Base-by-base conservation (phyloP, 2,329 filamentous ascomycete species). In the Fusarium marasasianum region DNA sequence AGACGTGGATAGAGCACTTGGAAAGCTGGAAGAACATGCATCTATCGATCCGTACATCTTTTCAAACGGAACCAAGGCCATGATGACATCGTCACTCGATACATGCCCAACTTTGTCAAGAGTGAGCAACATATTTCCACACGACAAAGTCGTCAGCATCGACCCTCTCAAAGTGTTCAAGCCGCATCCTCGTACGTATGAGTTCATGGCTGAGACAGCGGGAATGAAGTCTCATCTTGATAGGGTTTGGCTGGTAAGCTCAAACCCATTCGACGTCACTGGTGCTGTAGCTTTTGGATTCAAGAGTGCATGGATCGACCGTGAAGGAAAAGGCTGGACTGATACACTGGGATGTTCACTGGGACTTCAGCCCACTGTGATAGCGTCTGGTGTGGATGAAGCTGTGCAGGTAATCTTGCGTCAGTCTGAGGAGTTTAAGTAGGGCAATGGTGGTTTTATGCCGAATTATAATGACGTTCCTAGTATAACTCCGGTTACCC, bases 211-310 rank as follows among this genome's bases (percentile, higher is more conserved):
- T 3, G 73, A 85, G 71, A 83, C 84, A 41, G 84, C 86, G 5
- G 87, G 87, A 7, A 87, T 87, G 75, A 74, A 82, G 44, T 82
- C 80, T 2, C 76, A 85, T 24, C 83, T 86, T 72, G 82, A 79
- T 3, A 83, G 87, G 33, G 85, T 94, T 20, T 94, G 92, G 91
- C 81, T 95, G 13, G 86, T 95, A 11, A 92, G 88, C 73, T 89
- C 89, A 4, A 95, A 95, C 78, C 90, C 93, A 6, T 95, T 95
- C 79, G 93, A 95, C 79, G 83, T 92, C 22, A 87, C 91, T 1
- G 93, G 93, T 0, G 91, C 92, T 2, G 86, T 85, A 69, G 85
- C 85, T 3, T 85, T 87, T 10, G 92, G 92, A 1, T 83, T 94
- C 82, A 86, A 87, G 75, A 88, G 90, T 31, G 89, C 87, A 18